Conservation (phyloP, 2,329 filamentous ascomycete genomes). For the Claviceps arundinis region DNA sequence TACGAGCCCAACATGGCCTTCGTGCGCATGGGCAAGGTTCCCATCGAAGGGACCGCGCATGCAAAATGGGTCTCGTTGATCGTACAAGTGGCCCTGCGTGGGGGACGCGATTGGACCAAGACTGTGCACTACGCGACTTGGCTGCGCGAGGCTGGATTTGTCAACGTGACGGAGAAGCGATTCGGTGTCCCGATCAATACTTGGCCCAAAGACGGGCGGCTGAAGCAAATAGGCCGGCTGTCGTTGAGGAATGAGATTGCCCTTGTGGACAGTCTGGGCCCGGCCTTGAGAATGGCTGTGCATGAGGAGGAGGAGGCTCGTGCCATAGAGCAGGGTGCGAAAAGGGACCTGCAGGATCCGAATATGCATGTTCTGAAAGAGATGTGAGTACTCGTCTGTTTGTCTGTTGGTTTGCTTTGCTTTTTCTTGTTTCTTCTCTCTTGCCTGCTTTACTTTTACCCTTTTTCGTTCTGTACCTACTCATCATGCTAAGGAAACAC, state of each 20-base stretch:
- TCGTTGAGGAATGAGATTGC: neutral
- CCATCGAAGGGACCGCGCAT: conserved; percentile 1
- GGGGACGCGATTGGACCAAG: conserved; percentile 14
- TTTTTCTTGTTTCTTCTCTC: neutral
- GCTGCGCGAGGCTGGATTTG: conserved; percentile 21
- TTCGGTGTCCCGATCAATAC: conserved; percentile 17
- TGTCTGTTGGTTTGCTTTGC: too few species aligned
- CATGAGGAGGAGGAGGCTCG: neutral
- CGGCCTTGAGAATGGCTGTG: neutral
- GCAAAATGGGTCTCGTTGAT: conserved; percentile 8
- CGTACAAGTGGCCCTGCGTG: neutral
- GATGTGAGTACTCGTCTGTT: neutral
- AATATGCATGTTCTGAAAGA: neutral
- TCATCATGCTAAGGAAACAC: neutral
- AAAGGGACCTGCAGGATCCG: neutral
- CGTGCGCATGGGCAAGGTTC: conserved; percentile 7
- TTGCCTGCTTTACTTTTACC: neutral
- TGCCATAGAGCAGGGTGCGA: neutral
- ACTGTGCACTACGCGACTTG: conserved; percentile 12
- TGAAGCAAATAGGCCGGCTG: conserved; percentile 12
- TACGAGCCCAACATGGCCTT: conserved; percentile 16
- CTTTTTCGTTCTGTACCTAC: too few species aligned
- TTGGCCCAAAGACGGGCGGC: conserved; percentile 19
- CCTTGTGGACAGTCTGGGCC: neutral
- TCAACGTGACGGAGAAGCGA: conserved; percentile 14